Evolutionary conservation across 1,284 basidiomycete genomes (phyloP).

Genomic region (Boletus sp.): DNA sequence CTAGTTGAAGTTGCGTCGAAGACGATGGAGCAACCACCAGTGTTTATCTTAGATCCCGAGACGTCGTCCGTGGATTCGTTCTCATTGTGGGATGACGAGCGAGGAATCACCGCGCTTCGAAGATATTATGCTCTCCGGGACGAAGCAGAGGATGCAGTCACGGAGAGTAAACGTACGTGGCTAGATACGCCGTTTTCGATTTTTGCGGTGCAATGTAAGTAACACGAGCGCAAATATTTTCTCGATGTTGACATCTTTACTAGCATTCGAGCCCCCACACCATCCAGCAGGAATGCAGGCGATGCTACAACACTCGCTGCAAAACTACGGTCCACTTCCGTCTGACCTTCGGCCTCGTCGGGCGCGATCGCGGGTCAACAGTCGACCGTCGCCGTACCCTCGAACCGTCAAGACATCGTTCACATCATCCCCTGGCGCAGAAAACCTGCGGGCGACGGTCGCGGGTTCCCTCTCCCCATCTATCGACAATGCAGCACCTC

Average conservation of each 20-base stretch:
- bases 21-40: slow-evolving; percentile 33
- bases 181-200: slow-evolving; percentile 68
- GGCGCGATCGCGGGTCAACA: slow-evolving; percentile 60
- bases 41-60: slow-evolving; percentile 58
- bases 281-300: slow-evolving; percentile 66
- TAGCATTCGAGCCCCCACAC: slow-evolving; percentile 68
- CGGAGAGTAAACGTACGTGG: slow-evolving; percentile 64
- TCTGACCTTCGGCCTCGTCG: slow-evolving; percentile 60
- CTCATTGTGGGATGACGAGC: slow-evolving; percentile 59
- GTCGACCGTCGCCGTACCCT: slow-evolving; percentile 70
- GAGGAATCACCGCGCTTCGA: slow-evolving; percentile 54
- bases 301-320: slow-evolving; percentile 65
- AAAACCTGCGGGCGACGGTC: slow-evolving; percentile 33
- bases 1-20: slow-evolving; percentile 30
- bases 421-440: slow-evolving; percentile 39
- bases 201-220: slow-evolving; percentile 69
- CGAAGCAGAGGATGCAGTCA: slow-evolving; percentile 64
- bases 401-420: slow-evolving; percentile 42
- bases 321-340: slow-evolving; percentile 65
- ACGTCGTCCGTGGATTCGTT: slow-evolving; percentile 44
- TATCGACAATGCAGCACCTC: neutral
- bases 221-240: too few relatives aligned
- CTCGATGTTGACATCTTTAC: slow-evolving; percentile 9
- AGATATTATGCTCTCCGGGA: slow-evolving; percentile 65
- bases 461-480: slow-evolving; percentile 27